These are phyloP conservation scores for Mangifera indica DNA, from an alignment of 345 rosid species.

Conservation along the genomic window DNA sequence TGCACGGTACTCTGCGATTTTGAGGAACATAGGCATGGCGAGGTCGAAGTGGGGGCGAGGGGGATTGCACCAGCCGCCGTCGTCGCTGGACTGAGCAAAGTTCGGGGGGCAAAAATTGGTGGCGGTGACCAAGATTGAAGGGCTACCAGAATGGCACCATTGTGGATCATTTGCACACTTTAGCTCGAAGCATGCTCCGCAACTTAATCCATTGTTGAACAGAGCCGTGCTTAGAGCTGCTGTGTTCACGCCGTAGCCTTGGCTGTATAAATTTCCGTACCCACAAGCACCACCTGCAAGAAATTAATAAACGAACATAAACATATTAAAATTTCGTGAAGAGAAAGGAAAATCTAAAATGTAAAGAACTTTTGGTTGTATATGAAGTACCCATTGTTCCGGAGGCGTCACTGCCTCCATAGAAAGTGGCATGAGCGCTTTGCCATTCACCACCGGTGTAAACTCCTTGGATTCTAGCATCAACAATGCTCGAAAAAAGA, in stretches of 20 bases:
- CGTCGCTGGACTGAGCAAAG: slow-evolving; percentile 52
- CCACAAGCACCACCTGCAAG: slow-evolving; percentile 72
- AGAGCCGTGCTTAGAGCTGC: slow-evolving; percentile 74
- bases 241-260: slow-evolving; percentile 65
- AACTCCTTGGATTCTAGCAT: slow-evolving; percentile 62
- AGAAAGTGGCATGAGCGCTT: slow-evolving; percentile 88
- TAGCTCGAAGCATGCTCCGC: slow-evolving; percentile 62
- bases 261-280: slow-evolving; percentile 65
- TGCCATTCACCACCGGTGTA: slow-evolving; percentile 67
- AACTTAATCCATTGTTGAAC: slow-evolving; percentile 60
- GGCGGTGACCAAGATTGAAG: slow-evolving; percentile 62
- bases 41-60: slow-evolving; percentile 76
- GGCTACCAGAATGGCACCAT: slow-evolving; percentile 68
- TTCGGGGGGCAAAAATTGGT: slow-evolving; percentile 74
- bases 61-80: slow-evolving; percentile 92
- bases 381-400: slow-evolving; percentile 74
- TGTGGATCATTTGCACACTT: slow-evolving; percentile 51
- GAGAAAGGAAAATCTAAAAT: neutral
- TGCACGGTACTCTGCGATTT: slow-evolving; percentile 62
- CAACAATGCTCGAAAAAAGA: slow-evolving; percentile 22
- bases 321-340: too few species aligned
- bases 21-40: slow-evolving; percentile 75
- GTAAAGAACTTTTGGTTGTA: neutral
- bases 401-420: slow-evolving; percentile 85
- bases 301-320: too few species aligned